Evolutionary conservation across 345 rosid species (phyloP).

Genomic region (Toxicodendron radicans): DNA sequence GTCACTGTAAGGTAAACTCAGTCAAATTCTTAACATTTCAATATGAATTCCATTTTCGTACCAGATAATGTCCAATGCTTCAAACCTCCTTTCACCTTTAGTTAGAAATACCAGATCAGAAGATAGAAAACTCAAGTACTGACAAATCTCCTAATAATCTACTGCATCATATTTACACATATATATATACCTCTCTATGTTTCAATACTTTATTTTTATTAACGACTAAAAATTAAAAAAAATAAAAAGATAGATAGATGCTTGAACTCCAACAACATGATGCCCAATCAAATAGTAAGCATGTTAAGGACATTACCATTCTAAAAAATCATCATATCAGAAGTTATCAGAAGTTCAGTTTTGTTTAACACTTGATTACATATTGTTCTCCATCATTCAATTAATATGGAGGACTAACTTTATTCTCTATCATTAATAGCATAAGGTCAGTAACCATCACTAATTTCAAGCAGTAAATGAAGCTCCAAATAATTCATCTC

Average conservation of each 20-base stretch:
- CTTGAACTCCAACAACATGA: background rate
- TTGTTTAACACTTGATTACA: background rate
- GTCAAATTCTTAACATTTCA: background rate
- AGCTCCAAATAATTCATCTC: background rate
- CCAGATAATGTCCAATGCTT: background rate
- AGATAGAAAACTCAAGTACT: background rate
- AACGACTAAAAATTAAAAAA: background rate
- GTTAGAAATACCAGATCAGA: background rate
- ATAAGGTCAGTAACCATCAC: background rate
- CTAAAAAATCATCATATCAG: background rate
- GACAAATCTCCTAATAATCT: background rate
- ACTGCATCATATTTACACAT: background rate
- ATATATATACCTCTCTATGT: background rate
- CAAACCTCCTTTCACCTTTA: background rate
- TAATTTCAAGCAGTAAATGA: conserved; percentile 9
- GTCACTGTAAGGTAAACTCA: background rate
- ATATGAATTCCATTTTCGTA: background rate
- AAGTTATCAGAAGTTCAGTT: conserved; percentile 1
- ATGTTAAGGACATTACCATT: background rate
- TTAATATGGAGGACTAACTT: background rate
- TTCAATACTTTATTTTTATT: background rate
- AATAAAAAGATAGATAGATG: background rate
- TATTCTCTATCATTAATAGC: background rate
- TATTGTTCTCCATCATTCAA: conserved; percentile 1
- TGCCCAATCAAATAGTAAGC: background rate